Evolutionary conservation across 495 filamentous ascomycete genomes (phyloP).

Genomic region (Trichoderma erinaceum): DNA sequence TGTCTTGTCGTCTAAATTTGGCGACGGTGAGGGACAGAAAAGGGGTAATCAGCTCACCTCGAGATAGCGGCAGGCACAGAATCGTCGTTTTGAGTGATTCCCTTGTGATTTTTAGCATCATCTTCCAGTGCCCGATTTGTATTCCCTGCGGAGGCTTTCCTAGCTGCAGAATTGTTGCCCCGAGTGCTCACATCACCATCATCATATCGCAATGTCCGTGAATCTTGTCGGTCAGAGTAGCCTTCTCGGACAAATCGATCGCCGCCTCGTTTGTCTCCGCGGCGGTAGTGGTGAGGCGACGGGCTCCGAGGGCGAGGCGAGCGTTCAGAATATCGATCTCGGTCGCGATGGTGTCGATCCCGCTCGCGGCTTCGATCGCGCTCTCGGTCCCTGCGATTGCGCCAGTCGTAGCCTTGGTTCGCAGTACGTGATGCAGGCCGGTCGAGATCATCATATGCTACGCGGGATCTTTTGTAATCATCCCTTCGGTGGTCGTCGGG

Average conservation of each 20-base stretch:
- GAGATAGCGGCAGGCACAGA: not conserved
- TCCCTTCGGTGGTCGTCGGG: conserved; percentile 44
- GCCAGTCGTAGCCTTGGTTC: conserved; percentile 16
- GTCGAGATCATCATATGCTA: conserved; percentile 63
- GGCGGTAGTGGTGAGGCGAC: conserved; percentile 47
- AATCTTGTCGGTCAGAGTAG: conserved; percentile 18
- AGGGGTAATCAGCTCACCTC: not conserved
- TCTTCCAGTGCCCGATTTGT: conserved; percentile 43
- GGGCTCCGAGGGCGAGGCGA: conserved; percentile 63
- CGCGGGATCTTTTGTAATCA: conserved; percentile 27
- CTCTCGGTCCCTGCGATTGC: conserved; percentile 20
- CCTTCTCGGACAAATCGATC: conserved; percentile 28
- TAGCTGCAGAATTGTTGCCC: conserved; percentile 25
- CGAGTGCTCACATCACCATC: conserved; percentile 28
- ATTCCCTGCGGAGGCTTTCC: conserved; percentile 28
- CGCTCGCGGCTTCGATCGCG: conserved; percentile 24
- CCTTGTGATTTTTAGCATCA: conserved; percentile 59
- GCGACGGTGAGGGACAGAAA: not conserved
- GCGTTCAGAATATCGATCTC: conserved; percentile 48
- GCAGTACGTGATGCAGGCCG: conserved; percentile 48
- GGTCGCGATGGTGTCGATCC: conserved; percentile 26
- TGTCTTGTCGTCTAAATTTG: not conserved
- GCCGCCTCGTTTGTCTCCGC: conserved; percentile 38
- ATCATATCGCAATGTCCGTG: conserved; percentile 3
- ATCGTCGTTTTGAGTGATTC: conserved; percentile 47